Percentiles rank a stretch among this genome's conserved stretches.
These are phyloP conservation scores for Coccomyxa sp. DNA, from an alignment of 139 green algal species.

Conservation along the genomic window DNA sequence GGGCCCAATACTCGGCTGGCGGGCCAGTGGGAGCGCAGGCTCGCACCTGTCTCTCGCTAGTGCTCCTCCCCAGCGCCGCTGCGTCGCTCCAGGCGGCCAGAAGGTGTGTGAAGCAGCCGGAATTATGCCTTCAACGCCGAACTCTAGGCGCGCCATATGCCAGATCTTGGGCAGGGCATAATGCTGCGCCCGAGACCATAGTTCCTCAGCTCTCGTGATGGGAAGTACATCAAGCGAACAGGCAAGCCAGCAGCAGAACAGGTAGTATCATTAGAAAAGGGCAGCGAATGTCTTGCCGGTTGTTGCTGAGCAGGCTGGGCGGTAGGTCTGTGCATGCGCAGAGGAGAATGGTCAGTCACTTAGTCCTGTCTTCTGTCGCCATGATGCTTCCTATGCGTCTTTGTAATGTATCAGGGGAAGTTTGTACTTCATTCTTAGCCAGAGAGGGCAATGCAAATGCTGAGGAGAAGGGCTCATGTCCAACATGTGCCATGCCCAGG, in stretches of 20 bases:
- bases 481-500: too few relatives aligned
- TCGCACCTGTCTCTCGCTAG: too few relatives aligned
- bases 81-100: too few relatives aligned
- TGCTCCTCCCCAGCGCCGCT: too few relatives aligned
- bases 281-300: background rate
- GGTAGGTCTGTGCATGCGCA: background rate
- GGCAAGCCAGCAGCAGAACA: background rate
- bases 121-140: background rate
- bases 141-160: background rate
- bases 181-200: background rate
- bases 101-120: too few relatives aligned
- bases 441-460: background rate
- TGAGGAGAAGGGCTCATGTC: background rate
- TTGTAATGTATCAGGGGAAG: background rate
- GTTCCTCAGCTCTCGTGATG: background rate
- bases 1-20: too few relatives aligned
- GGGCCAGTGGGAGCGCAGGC: too few relatives aligned
- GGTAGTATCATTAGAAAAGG: background rate
- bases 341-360: background rate
- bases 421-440: background rate
- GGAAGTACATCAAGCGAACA: background rate
- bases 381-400: background rate
- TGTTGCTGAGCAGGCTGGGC: background rate
- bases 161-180: background rate
- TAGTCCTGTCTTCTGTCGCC: background rate